Evolutionary conservation across 345 rosid species (phyloP).

Genomic region (Pelargonium nanum): DNA sequence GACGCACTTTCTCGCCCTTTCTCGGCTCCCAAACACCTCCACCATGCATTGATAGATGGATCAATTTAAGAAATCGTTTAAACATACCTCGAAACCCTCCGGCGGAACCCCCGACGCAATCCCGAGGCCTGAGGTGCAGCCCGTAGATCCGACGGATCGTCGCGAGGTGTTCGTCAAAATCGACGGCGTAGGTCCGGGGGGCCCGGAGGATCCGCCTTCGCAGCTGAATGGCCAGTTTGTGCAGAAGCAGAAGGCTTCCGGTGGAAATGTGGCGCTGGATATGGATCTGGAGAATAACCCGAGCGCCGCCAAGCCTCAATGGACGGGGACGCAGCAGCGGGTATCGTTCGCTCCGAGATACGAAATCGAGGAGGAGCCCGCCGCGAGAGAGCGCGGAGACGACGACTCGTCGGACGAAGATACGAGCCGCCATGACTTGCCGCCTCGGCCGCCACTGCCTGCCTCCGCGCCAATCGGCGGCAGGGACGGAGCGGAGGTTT

Average conservation of each 20-base stretch:
- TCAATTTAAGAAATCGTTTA: neutral
- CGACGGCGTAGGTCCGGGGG: neutral
- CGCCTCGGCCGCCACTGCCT: neutral
- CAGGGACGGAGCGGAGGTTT: conserved; percentile 22
- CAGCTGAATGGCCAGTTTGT: conserved; percentile 24
- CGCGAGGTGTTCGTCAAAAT: neutral
- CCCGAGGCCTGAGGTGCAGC: too few species aligned
- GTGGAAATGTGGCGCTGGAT: conserved; percentile 50
- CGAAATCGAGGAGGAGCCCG: too few species aligned
- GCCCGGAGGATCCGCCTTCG: conserved; percentile 23
- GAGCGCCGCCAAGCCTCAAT: neutral
- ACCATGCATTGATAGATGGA: neutral
- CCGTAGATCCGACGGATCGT: neutral
- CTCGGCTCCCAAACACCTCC: neutral
- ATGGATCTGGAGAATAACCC: conserved; percentile 60
- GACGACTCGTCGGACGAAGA: neutral
- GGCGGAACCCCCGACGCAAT: neutral
- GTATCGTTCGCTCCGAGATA: neutral
- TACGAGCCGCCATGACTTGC: neutral
- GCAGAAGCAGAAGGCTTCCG: conserved; percentile 15
- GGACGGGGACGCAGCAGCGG: neutral
- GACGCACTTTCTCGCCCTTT: neutral
- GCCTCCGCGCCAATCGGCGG: neutral
- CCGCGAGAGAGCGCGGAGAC: neutral
- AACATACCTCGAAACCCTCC: neutral